Evolutionary conservation across 225 moss, liverwort and hornwort genomes (phyloP).

Genomic region (Bryoerythrophyllum caledonicum): DNA sequence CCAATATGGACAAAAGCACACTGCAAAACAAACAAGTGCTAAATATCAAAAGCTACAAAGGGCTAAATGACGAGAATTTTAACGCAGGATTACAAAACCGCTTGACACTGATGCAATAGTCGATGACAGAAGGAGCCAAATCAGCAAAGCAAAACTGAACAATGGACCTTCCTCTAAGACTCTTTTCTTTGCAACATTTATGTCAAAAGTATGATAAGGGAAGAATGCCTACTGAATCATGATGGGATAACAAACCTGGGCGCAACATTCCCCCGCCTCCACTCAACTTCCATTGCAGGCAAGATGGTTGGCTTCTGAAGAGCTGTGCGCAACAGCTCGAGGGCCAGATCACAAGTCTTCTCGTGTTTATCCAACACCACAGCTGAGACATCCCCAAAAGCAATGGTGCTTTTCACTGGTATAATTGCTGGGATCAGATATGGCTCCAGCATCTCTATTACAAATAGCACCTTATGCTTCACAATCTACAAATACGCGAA

Average conservation of each 20-base stretch:
- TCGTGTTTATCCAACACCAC: slow-evolving; percentile 88
- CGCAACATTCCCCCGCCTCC: slow-evolving; percentile 84
- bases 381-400: slow-evolving; percentile 97
- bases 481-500: slow-evolving; percentile 52
- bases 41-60: slow-evolving; percentile 14
- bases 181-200: background rate
- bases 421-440: slow-evolving; percentile 87
- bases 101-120: background rate
- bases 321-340: slow-evolving; percentile 78
- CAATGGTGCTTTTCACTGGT: slow-evolving; percentile 87
- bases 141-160: background rate
- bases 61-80: slow-evolving; percentile 7
- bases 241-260: slow-evolving; percentile 58
- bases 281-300: slow-evolving; percentile 90
- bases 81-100: background rate
- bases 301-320: slow-evolving; percentile 85
- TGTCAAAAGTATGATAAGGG: slow-evolving; percentile 15
- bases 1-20: slow-evolving; percentile 90
- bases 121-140: slow-evolving; percentile 1
- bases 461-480: slow-evolving; percentile 79
- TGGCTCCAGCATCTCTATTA: slow-evolving; percentile 94
- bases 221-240: slow-evolving; percentile 16
- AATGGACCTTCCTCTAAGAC: background rate
- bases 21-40: slow-evolving; percentile 46
- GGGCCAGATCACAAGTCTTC: slow-evolving; percentile 82